Conservation (phyloP, 305 asterid species). For the Striga hermonthica region DNA sequence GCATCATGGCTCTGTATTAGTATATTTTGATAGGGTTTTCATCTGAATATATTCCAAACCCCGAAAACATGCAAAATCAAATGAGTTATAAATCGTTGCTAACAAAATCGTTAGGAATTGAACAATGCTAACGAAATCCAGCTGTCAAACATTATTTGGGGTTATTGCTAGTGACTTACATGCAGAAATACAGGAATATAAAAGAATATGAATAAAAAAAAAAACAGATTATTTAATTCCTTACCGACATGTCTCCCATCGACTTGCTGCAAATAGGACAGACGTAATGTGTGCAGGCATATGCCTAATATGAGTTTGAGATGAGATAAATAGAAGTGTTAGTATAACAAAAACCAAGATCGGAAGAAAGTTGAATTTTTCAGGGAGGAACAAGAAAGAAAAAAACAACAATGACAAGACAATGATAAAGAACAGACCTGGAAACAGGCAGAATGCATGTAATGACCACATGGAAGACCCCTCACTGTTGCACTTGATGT, state of each 20-base stretch:
- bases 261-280: constrained; percentile 99
- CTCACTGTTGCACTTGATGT: constrained; percentile 90
- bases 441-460: constrained; percentile 98
- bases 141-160: no score
- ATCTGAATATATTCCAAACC: no score
- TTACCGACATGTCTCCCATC: constrained; percentile 99
- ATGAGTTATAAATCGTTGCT: no score
- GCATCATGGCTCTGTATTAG: no score
- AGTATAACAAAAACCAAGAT: neutral
- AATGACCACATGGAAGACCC: constrained; percentile 98
- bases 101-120: no score
- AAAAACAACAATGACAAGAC: neutral
- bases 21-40: no score
- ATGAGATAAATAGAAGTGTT: constrained; percentile 14
- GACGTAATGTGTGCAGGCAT: constrained; percentile 87
- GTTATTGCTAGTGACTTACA: no score
- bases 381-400: constrained; percentile 2
- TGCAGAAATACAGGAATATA: no score
- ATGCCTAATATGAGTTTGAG: constrained; percentile 57
- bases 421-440: constrained; percentile 51
- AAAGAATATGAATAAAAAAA: no score
- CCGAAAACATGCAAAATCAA: no score
- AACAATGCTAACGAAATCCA: no score
- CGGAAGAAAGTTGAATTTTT: neutral
- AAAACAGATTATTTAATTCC: constrained; percentile 14